Evolutionary conservation across 345 rosid species (phyloP), one percentile per base, ranked within the genome.

Genomic region (Salix koriyanagi): DNA sequence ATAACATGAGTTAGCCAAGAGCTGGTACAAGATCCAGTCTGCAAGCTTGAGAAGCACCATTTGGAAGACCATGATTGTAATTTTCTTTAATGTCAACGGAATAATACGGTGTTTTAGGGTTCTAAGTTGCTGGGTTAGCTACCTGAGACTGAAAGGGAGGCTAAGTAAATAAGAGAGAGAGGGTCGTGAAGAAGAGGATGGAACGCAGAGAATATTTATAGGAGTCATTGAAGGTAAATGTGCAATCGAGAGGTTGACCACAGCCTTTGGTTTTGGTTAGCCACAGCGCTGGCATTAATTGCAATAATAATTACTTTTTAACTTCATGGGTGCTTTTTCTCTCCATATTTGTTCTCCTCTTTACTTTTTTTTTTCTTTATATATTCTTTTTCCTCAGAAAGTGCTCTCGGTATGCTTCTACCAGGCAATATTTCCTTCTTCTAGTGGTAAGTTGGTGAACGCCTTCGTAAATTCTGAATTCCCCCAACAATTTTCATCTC

Each of bases 21-120:
- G 88, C 75, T 83, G 88, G 88, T 87, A 85, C 48, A 82, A 69
- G n/a, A 90, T 75, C 96, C 94, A 86, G 48, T 87, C 89, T 68
- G 80, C 88, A 48, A 92, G 84, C 83, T 83, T 87, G 60, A 87
- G 84, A 44, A 88, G 78, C 60, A 80, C 83, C 83, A 74, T 84
- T 25, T 86, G 85, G 65, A 91, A 85, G 65, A 86, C 91, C 94
- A 88, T 91, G 73, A 60, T 85, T n/a, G 12, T 26, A 50, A 25
- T 42, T 72, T 60, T 26, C 19, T 46, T 37, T 23, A 46, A 32
- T 61, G 41, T 60, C 30, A 48, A 37, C 25, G 48, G 18, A 16
- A 11, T 28, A 26, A 28, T 28, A 28, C 4, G 69, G 19, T 14
- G 5, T 4, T 46, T 46, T 12, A 46, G 50, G 50, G 50, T 12